Evolutionary conservation across 2,329 filamentous ascomycete species (phyloP).

Genomic region (Rhinocladiella mackenziei): DNA sequence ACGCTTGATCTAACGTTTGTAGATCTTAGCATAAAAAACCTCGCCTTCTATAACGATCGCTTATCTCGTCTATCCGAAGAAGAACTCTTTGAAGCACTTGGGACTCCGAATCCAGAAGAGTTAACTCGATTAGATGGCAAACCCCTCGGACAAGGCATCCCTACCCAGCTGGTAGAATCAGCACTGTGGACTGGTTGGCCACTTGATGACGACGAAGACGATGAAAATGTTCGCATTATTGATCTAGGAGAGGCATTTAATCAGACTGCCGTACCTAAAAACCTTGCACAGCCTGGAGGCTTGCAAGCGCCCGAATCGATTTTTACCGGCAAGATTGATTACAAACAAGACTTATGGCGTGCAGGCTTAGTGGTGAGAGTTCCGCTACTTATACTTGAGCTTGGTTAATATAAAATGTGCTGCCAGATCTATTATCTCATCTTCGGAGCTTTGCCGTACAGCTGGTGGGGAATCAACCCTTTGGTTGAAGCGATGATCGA

Average conservation of each 20-base stretch:
- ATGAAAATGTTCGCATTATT: constrained; percentile 31
- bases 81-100: constrained; percentile 21
- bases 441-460: constrained; percentile 10
- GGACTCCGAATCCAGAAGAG: constrained; percentile 24
- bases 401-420: constrained; percentile 6
- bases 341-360: constrained; percentile 31
- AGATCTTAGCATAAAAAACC: constrained; percentile 33
- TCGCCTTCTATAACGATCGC: constrained; percentile 29
- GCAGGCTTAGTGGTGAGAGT: constrained; percentile 14
- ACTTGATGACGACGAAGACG: constrained; percentile 26
- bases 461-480: constrained; percentile 5
- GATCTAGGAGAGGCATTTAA: constrained; percentile 28
- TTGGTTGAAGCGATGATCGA: constrained; percentile 15
- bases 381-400: constrained; percentile 3
- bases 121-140: constrained; percentile 26
- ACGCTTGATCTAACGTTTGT: constrained; percentile 15
- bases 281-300: constrained; percentile 25
- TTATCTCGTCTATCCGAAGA: constrained; percentile 16
- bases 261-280: constrained; percentile 14
- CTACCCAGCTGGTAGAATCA: constrained; percentile 30
- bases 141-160: constrained; percentile 27
- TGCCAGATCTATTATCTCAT: constrained; percentile 14
- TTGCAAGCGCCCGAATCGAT: constrained; percentile 30
- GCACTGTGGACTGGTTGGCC: constrained; percentile 24
- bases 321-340: constrained; percentile 28